Evolutionary conservation across 192 early-diverging fungal species (phyloP), one percentile per base, ranked within the genome.

Genomic region (Coemansia pectinata): DNA sequence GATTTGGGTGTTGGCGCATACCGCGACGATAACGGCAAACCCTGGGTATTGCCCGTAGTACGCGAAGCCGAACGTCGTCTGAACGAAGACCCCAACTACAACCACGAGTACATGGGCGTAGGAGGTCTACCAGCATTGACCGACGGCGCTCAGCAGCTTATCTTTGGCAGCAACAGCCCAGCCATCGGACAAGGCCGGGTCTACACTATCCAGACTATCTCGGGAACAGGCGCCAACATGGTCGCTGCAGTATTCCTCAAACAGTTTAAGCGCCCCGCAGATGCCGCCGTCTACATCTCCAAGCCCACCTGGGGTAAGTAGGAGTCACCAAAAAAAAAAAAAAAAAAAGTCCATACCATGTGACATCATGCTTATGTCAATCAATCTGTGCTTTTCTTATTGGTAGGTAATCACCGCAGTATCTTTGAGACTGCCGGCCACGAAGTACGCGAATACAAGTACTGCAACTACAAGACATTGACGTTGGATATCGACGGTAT

Each of bases 1-100:
- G 98, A 97, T 78, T 76, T 99, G 23, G 93, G 95, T 71, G 94
- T 99, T 6, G 97, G 97, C 60, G 97, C 97, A 15, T 99, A 97
- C 84, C 87, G 97, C 63, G 92, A 92, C 71, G 90, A 97, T 70
- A 74, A 91, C 4, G 92, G 95, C 69, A 94, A 97, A 83, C 97
- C 97, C 25, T 99, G 93, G 91, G 86, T 97, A 5, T 88, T 99
- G 9, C 95, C 95, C 15, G 95, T 95, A 25, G 96, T 99, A 19
- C 87, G 84, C 70, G 96, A 96, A 92, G 96, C 94, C 47, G 92
- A 97, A 78, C 72, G 83, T 36, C 86, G 85, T 39, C 72, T 98
- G 38, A 73, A 90, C 38, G 71, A 87, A 21, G 90, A 97, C 74
- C 77, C 88, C 11, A 73, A 53, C 38, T 64, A 88, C 65, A 92